Conservation (phyloP, 768 basidiomycete genomes). For the Leccinum barrowsii region DNA sequence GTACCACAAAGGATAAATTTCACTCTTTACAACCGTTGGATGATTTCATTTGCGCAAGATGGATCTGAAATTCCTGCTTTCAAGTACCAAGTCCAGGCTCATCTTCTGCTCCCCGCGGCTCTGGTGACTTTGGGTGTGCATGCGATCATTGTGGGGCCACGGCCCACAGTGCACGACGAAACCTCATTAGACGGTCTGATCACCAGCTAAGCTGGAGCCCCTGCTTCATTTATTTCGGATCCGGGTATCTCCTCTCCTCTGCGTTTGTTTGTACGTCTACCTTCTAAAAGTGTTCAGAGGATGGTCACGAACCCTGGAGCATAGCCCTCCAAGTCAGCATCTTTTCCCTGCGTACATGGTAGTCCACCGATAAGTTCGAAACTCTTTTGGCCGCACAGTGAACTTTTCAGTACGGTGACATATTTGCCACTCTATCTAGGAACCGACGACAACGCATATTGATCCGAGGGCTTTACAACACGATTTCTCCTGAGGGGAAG, state of each 20-base stretch:
- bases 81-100: not conserved
- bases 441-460: constrained; percentile 2
- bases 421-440: not conserved
- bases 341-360: not conserved
- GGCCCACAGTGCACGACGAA: not conserved
- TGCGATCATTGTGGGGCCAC: not conserved
- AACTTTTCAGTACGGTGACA: not conserved
- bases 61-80: constrained; percentile 10
- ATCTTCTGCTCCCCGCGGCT: constrained; percentile 14
- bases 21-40: constrained; percentile 8
- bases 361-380: not conserved
- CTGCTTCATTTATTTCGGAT: constrained; percentile 8
- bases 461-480: constrained; percentile 21
- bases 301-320: not conserved
- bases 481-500: constrained; percentile 2
- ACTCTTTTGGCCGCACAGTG: constrained; percentile 1
- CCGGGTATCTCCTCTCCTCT: constrained; percentile 7
- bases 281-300: constrained; percentile 6
- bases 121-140: not conserved
- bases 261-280: not conserved
- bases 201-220: not conserved
- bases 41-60: constrained; percentile 12
- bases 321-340: constrained; percentile 1
- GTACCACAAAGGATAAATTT: constrained; percentile 6
- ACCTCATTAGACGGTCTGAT: not conserved